A percentile compares a stretch with the other conserved stretches of the same genome.
phyloP scores from a whole-genome alignment of 306 rosid genomes.

The Luffa aegyptiaca region DNA sequence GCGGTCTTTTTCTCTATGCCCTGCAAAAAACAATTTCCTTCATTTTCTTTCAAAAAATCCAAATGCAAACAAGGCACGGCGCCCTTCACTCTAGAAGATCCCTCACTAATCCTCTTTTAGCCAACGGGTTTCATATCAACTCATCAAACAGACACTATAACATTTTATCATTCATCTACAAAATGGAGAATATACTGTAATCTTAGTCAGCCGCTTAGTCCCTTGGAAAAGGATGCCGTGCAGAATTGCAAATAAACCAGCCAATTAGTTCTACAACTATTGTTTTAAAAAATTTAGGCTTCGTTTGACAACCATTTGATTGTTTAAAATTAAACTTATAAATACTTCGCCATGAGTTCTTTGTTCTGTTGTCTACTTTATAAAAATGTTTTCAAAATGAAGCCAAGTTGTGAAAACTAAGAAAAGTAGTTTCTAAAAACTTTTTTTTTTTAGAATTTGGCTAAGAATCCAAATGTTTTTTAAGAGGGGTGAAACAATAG shows the following conservation, averaged over 20 bases:
- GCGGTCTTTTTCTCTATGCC: constrained; percentile 97
- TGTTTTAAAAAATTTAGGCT: neutral
- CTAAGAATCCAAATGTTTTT: too few relatives aligned
- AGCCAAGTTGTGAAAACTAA: too few relatives aligned
- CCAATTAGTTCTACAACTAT: neutral
- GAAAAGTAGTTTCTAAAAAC: too few relatives aligned
- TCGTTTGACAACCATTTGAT: too few relatives aligned
- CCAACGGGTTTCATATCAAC: neutral
- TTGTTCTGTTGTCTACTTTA: too few relatives aligned
- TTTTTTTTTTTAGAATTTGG: too few relatives aligned
- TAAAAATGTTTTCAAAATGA: too few relatives aligned
- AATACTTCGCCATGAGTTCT: too few relatives aligned
- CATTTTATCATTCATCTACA: neutral
- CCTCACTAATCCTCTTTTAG: neutral
- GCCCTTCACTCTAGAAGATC: neutral
- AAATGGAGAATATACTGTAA: neutral
- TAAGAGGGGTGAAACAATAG: too few relatives aligned
- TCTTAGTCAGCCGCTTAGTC: neutral
- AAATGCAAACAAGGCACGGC: neutral
- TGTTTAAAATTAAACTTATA: too few relatives aligned
- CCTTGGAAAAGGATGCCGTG: neutral
- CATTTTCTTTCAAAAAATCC: constrained; percentile 18
- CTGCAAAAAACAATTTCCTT: constrained; percentile 37
- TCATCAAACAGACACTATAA: neutral
- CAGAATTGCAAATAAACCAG: neutral